A percentile compares a stretch with the other conserved stretches of the same genome.
phyloP scores from a whole-genome alignment of 306 rosid species.

The Vigna radiata region DNA sequence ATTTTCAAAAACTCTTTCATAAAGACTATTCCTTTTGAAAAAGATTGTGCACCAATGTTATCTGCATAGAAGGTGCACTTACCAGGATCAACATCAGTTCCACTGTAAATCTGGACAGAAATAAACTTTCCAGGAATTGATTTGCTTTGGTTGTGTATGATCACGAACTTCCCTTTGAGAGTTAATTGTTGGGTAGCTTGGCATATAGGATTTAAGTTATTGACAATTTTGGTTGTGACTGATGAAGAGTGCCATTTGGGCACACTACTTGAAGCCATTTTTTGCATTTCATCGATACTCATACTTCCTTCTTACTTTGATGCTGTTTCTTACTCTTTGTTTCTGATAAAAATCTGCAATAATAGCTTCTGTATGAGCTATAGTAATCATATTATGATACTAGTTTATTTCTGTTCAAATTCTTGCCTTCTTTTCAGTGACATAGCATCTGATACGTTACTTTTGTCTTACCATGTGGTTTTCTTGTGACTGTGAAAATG shows the following conservation, averaged over 20 bases:
- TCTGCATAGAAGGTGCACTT: conserved; percentile 25
- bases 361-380: background rate
- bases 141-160: conserved; percentile 41
- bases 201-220: conserved; percentile 25
- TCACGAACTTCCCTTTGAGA: conserved; percentile 53
- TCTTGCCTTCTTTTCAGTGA: conserved; percentile 30
- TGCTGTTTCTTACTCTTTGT: background rate
- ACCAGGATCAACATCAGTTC: conserved; percentile 62
- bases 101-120: conserved; percentile 66
- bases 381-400: background rate
- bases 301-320: conserved; percentile 13
- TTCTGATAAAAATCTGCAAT: background rate
- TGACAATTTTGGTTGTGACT: conserved; percentile 35
- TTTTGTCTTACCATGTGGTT: conserved; percentile 36
- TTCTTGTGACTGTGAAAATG: conserved; percentile 7
- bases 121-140: conserved; percentile 57
- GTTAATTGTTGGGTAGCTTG: conserved; percentile 23
- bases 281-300: conserved; percentile 37
- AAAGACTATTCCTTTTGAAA: background rate
- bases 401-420: background rate
- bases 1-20: background rate
- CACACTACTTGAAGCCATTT: conserved; percentile 26
- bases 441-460: conserved; percentile 61
- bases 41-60: background rate
- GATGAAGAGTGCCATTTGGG: conserved; percentile 15